Evolutionary conservation across 1,139 yeast genomes (phyloP).

Genomic region (Pichia sp.): DNA sequence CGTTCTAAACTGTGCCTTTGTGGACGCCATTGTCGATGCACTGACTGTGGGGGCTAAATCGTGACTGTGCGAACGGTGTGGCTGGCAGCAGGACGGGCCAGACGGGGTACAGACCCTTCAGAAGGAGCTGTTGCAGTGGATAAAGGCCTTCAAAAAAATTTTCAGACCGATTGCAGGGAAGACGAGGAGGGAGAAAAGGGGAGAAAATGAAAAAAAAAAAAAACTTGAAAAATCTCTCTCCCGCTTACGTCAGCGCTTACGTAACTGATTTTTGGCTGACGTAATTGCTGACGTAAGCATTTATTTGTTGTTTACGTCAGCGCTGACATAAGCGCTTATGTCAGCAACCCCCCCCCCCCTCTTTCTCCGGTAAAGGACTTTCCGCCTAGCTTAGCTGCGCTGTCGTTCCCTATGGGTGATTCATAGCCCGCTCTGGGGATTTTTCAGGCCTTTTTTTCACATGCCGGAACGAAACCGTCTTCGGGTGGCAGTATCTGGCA

Average conservation of each 20-base stretch:
- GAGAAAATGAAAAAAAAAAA: background rate
- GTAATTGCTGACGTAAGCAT: background rate
- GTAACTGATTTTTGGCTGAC: too few species aligned
- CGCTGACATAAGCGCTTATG: background rate
- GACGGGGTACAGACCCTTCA: background rate
- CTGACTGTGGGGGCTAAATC: too few species aligned
- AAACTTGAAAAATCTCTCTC: background rate
- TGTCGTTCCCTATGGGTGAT: too few species aligned
- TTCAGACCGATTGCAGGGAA: background rate
- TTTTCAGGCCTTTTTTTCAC: background rate
- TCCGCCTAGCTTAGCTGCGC: background rate
- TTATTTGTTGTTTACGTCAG: background rate
- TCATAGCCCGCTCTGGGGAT: background rate
- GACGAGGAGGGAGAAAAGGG: background rate
- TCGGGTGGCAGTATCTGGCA: background rate
- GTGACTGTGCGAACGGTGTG: too few species aligned
- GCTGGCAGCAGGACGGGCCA: background rate
- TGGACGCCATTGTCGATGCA: constrained; percentile 32
- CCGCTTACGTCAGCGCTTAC: background rate
- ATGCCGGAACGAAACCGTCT: background rate
- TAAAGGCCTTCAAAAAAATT: background rate
- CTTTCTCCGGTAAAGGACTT: background rate
- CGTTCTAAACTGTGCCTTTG: constrained; percentile 64
- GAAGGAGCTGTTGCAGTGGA: background rate
- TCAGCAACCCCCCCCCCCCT: background rate